Evolutionary conservation across 371 early-diverging fungal species (phyloP).

Genomic region (Nematocida major): DNA sequence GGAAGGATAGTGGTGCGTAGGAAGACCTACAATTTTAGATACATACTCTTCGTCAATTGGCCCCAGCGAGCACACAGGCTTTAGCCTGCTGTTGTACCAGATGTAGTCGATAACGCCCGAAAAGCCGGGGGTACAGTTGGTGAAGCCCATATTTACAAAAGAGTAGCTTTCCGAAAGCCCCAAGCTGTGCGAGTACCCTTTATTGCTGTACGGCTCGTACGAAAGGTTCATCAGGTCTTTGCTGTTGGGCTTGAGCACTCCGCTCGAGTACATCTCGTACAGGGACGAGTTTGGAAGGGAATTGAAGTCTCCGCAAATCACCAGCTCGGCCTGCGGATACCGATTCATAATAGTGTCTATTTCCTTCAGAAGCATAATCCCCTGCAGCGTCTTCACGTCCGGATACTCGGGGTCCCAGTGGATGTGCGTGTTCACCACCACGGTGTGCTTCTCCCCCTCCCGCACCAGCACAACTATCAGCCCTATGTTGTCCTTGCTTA

Average conservation of each 20-base stretch:
- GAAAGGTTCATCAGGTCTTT: slow-evolving; percentile 72
- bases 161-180: slow-evolving; percentile 66
- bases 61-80: slow-evolving; percentile 73
- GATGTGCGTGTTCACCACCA: slow-evolving; percentile 76
- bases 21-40: slow-evolving; percentile 77
- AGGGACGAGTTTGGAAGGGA: slow-evolving; percentile 81
- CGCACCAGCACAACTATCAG: slow-evolving; percentile 75
- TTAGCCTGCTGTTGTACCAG: slow-evolving; percentile 74
- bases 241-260: slow-evolving; percentile 45
- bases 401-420: slow-evolving; percentile 69
- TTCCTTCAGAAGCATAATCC: slow-evolving; percentile 84
- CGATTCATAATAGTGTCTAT: slow-evolving; percentile 66
- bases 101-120: slow-evolving; percentile 89
- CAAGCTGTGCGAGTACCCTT: slow-evolving; percentile 50
- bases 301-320: slow-evolving; percentile 85
- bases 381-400: slow-evolving; percentile 94
- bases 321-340: slow-evolving; percentile 59
- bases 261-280: slow-evolving; percentile 73
- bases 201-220: slow-evolving; percentile 75
- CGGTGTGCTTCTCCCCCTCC: slow-evolving; percentile 63
- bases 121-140: slow-evolving; percentile 82
- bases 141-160: slow-evolving; percentile 72
- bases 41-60: slow-evolving; percentile 77
- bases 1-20: slow-evolving; percentile 80
- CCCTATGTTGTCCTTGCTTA: slow-evolving; percentile 88